Evolutionary conservation across 306 rosid species (phyloP).

Genomic region (Corylus avellana): DNA sequence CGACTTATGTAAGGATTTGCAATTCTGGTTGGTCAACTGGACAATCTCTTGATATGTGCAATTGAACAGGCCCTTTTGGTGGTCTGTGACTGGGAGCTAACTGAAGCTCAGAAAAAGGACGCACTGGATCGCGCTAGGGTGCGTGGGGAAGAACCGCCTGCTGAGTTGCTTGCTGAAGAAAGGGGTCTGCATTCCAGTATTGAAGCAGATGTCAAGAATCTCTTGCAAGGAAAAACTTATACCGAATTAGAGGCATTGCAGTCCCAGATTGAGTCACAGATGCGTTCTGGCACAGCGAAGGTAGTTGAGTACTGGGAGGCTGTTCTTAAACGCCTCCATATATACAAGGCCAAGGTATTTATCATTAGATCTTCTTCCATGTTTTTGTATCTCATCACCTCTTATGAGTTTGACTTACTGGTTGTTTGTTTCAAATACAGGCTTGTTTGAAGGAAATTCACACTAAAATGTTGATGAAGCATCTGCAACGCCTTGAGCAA

Average conservation of each 20-base stretch:
- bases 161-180: conserved; percentile 96
- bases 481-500: conserved; percentile 69
- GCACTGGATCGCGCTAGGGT: conserved; percentile 95
- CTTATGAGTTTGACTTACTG: conserved; percentile 16
- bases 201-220: conserved; percentile 74
- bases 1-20: conserved; percentile 14
- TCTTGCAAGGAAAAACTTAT: conserved; percentile 72
- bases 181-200: conserved; percentile 93
- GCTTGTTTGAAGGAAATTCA: conserved; percentile 92
- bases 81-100: conserved; percentile 94
- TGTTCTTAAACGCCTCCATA: conserved; percentile 77
- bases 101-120: conserved; percentile 90
- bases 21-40: conserved; percentile 19
- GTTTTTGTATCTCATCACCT: neutral
- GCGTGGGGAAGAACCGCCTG: conserved; percentile 95
- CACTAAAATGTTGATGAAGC: conserved; percentile 76
- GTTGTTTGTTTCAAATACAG: conserved; percentile 44
- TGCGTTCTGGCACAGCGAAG: conserved; percentile 89
- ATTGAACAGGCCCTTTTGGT: conserved; percentile 76
- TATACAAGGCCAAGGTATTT: conserved; percentile 93
- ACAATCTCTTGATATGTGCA: conserved; percentile 25
- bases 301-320: conserved; percentile 98
- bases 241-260: conserved; percentile 73
- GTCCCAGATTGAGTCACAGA: conserved; percentile 79
- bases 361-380: conserved; percentile 17